A percentile compares a stretch with the other conserved stretches of the same genome.
Evolutionary conservation across 345 rosid species (phyloP).

Genomic region (Hibiscus mutabilis): DNA sequence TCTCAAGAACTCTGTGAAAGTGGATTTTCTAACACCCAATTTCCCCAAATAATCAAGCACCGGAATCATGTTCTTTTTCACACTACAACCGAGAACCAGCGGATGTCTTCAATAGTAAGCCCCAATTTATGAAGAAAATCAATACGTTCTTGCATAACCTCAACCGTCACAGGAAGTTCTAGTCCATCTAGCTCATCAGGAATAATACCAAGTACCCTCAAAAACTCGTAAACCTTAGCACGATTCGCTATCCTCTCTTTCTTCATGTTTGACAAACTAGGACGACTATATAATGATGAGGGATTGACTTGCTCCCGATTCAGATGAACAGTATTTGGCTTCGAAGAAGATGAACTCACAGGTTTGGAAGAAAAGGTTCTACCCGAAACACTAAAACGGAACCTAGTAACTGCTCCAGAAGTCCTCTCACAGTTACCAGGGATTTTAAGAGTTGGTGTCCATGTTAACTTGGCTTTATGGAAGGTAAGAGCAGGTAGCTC

Average conservation of each 20-base stretch:
- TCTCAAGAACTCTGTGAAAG: conserved; percentile 62
- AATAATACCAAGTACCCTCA: conserved; percentile 41
- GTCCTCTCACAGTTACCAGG: conserved; percentile 25
- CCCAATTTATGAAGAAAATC: conserved; percentile 77
- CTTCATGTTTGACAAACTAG: conserved; percentile 64
- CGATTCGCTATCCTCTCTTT: conserved; percentile 11
- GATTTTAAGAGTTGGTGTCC: conserved; percentile 22
- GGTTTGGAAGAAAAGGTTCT: conserved; percentile 42
- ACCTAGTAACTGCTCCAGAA: conserved; percentile 23
- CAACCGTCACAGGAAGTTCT: conserved; percentile 83
- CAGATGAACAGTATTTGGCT: conserved; percentile 16
- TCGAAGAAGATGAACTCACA: conserved; percentile 30
- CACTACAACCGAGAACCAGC: conserved; percentile 92
- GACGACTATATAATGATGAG: conserved; percentile 62
- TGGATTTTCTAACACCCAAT: conserved; percentile 82
- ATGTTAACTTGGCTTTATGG: conserved; percentile 22
- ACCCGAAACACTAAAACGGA: conserved; percentile 38
- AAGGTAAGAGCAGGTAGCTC: conserved; percentile 43
- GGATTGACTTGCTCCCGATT: conserved; percentile 36
- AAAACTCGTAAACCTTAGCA: not conserved
- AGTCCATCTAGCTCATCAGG: conserved; percentile 84
- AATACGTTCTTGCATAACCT: conserved; percentile 76
- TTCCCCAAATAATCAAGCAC: conserved; percentile 90
- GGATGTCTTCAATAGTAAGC: conserved; percentile 76
- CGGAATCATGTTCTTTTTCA: conserved; percentile 94